A percentile compares a stretch with the other conserved stretches of the same genome.
Conservation (phyloP, 495 filamentous ascomycete species). For the Annulohypoxylon nitens region DNA sequence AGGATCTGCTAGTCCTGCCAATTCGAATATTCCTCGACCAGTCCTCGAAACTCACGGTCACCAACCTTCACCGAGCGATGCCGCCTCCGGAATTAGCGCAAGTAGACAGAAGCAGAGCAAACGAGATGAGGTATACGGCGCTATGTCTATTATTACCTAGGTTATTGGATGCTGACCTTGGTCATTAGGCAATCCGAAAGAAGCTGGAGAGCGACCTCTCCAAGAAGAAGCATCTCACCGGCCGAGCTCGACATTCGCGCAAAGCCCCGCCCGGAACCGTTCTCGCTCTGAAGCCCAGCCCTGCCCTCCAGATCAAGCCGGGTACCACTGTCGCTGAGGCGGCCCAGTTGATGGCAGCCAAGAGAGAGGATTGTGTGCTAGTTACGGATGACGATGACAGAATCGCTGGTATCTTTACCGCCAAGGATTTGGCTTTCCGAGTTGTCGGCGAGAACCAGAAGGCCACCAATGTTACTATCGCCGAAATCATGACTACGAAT, state of each 20-base stretch:
- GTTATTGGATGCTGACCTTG: slow-evolving; percentile 50
- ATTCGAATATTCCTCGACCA: slow-evolving; percentile 86
- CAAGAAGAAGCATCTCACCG: slow-evolving; percentile 89
- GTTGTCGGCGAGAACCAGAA: slow-evolving; percentile 95
- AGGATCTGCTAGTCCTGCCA: slow-evolving; percentile 67
- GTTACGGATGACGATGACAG: slow-evolving; percentile 98
- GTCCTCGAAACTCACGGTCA: slow-evolving; percentile 72
- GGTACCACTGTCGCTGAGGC: slow-evolving; percentile 94
- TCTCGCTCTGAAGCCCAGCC: slow-evolving; percentile 92
- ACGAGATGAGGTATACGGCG: slow-evolving; percentile 89
- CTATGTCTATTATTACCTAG: slow-evolving; percentile 2
- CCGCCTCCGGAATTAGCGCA: slow-evolving; percentile 81
- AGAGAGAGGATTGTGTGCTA: slow-evolving; percentile 98
- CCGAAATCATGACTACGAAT: slow-evolving; percentile 99
- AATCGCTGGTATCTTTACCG: slow-evolving; percentile 98
- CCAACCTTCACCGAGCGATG: slow-evolving; percentile 67
- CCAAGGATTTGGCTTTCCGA: slow-evolving; percentile 97
- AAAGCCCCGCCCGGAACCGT: slow-evolving; percentile 98
- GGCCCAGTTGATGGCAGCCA: slow-evolving; percentile 98
- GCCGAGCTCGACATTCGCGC: slow-evolving; percentile 82
- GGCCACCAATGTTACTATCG: slow-evolving; percentile 89
- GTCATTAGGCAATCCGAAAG: slow-evolving; percentile 85
- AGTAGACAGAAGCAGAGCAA: slow-evolving; percentile 95
- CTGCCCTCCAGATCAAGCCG: slow-evolving; percentile 98
- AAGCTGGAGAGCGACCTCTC: slow-evolving; percentile 98